Evolutionary conservation across 1,284 basidiomycete species (phyloP).

Genomic region (Ceratobasidium sp.): DNA sequence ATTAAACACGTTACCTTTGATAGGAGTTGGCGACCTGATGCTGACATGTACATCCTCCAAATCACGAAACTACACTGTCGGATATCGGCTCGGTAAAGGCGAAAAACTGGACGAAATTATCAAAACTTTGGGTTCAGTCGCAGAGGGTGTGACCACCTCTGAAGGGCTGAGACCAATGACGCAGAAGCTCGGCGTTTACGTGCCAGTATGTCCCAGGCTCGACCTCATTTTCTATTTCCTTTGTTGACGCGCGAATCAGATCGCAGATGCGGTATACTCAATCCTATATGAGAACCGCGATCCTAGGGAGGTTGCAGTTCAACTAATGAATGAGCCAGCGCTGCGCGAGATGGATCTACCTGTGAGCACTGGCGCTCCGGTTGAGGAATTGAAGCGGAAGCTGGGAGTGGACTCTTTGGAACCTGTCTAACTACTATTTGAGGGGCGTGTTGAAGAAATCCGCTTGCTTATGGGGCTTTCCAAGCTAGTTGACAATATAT

Average conservation of each 20-base stretch:
- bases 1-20: background rate
- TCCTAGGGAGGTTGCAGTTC: constrained; percentile 63
- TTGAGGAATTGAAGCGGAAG: constrained; percentile 65
- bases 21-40: constrained; percentile 81
- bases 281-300: constrained; percentile 72
- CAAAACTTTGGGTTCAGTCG: constrained; percentile 78
- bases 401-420: constrained; percentile 54
- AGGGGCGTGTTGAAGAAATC: background rate
- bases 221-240: background rate
- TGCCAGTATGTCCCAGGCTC: constrained; percentile 53
- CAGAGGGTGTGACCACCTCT: constrained; percentile 80
- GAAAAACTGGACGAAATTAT: constrained; percentile 75
- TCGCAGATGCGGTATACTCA: constrained; percentile 76
- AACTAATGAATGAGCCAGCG: constrained; percentile 71
- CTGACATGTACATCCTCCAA: constrained; percentile 81
- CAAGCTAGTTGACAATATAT: too few species aligned
- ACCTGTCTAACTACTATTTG: constrained; percentile 4
- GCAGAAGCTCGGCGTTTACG: constrained; percentile 69
- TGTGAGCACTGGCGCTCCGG: constrained; percentile 59
- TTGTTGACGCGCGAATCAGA: constrained; percentile 45
- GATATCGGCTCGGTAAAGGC: constrained; percentile 76
- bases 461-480: background rate
- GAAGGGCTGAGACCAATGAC: constrained; percentile 76
- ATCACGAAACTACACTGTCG: constrained; percentile 85
- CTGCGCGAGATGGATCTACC: constrained; percentile 73